Evolutionary conservation across 176 grass and related monocot species (phyloP).

Genomic region (Oropetium thomaeum): DNA sequence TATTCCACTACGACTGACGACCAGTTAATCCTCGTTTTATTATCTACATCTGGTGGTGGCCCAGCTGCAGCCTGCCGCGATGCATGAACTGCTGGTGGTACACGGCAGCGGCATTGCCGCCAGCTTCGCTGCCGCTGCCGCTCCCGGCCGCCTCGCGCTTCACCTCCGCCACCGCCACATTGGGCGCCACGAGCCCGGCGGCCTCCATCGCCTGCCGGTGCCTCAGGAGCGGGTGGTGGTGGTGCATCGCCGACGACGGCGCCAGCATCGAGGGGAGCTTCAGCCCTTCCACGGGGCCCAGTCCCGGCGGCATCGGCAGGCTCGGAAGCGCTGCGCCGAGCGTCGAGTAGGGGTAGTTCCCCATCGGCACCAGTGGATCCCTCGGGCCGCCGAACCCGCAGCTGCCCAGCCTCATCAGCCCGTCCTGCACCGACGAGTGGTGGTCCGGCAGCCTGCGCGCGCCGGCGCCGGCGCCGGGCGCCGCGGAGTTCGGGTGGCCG

Average conservation of each 20-base stretch:
- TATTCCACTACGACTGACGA: neutral
- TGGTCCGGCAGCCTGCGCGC: constrained; percentile 26
- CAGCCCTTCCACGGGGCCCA: constrained; percentile 25
- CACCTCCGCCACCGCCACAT: constrained; percentile 34
- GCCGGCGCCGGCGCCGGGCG: neutral
- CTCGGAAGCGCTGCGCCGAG: constrained; percentile 23
- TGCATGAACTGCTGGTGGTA: constrained; percentile 59
- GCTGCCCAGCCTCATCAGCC: constrained; percentile 37
- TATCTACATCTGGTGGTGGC: constrained; percentile 61
- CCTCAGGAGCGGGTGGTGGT: constrained; percentile 32
- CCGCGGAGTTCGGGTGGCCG: constrained; percentile 33
- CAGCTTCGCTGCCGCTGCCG: neutral
- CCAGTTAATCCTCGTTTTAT: constrained; percentile 29
- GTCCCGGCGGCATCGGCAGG: constrained; percentile 42
- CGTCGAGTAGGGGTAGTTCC: constrained; percentile 39
- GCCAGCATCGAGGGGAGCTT: constrained; percentile 43
- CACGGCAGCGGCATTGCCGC: neutral
- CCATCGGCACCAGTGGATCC: constrained; percentile 44
- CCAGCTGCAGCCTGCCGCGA: constrained; percentile 38
- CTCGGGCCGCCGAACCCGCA: constrained; percentile 36
- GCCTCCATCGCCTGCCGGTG: constrained; percentile 40
- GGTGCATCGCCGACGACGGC: constrained; percentile 30
- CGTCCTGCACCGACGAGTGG: constrained; percentile 31
- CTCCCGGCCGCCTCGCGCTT: constrained; percentile 10
- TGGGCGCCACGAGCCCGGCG: constrained; percentile 38